phyloP scores from a whole-genome alignment of 192 early-diverging fungal genomes.

The Coemansia asiatica region DNA sequence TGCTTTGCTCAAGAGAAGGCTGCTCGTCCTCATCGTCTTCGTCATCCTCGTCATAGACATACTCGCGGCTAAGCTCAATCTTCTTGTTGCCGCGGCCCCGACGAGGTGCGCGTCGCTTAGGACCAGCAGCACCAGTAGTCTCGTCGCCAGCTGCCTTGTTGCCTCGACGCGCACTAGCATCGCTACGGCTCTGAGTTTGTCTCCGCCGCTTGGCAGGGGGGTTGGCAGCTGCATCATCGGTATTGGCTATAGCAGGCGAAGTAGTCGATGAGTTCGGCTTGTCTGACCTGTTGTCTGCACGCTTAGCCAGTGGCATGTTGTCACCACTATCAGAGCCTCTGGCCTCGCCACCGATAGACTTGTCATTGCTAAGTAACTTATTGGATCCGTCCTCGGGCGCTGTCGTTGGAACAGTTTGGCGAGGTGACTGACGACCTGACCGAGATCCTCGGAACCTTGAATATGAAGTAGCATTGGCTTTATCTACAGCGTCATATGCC shows the following conservation, averaged over 20 bases:
- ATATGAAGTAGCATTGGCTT: slow-evolving; percentile 10
- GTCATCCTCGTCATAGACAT: slow-evolving; percentile 44
- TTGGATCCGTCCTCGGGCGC: not conserved
- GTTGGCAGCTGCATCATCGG: slow-evolving; percentile 5
- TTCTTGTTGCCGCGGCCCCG: slow-evolving; percentile 26
- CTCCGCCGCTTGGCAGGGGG: slow-evolving; percentile 30
- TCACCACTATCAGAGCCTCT: slow-evolving; percentile 28
- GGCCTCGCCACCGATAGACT: not conserved
- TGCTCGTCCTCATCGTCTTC: slow-evolving; percentile 32
- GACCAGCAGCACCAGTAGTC: not conserved
- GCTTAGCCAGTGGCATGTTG: slow-evolving; percentile 30
- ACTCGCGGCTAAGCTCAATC: slow-evolving; percentile 44
- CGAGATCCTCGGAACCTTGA: slow-evolving; percentile 17
- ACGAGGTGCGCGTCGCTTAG: slow-evolving; percentile 25
- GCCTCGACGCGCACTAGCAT: slow-evolving; percentile 13
- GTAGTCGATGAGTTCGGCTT: not conserved
- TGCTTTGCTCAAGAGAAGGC: slow-evolving; percentile 31
- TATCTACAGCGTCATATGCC: not conserved
- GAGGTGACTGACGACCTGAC: not conserved
- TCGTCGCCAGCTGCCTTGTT: slow-evolving; percentile 9
- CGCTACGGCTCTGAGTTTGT: slow-evolving; percentile 7
- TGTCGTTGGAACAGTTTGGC: slow-evolving; percentile 7
- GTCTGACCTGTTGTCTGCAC: not conserved
- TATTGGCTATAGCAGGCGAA: not conserved
- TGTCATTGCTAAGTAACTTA: slow-evolving; percentile 3